phyloP scores from a whole-genome alignment of 257 asterid genomes.

The Salvia rosmarinus region DNA sequence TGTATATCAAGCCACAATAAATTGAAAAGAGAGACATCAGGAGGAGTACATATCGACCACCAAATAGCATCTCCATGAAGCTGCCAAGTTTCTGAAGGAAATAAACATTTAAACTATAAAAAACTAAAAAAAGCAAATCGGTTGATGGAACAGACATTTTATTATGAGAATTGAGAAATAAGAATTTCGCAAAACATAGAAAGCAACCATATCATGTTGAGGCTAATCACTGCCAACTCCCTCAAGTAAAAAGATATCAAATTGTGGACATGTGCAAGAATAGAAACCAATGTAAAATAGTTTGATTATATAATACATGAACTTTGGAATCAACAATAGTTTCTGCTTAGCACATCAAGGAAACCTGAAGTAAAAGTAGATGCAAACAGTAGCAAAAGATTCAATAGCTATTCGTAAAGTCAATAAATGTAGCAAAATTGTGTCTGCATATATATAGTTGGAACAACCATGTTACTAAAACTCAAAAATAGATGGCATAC shows the following conservation, averaged over 20 bases:
- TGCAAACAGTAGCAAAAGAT: neutral
- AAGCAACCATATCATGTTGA: neutral
- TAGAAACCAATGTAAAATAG: slow-evolving; percentile 18
- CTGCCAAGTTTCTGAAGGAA: slow-evolving; percentile 90
- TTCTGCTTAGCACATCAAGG: neutral
- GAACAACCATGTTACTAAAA: neutral
- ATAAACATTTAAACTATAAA: slow-evolving; percentile 22
- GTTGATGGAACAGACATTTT: neutral
- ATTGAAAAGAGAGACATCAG: slow-evolving; percentile 93
- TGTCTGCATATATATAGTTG: slow-evolving; percentile 17
- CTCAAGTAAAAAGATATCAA: no score
- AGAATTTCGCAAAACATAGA: neutral
- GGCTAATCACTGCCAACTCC: slow-evolving; percentile 12
- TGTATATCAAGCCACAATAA: slow-evolving; percentile 96
- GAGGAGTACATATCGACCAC: slow-evolving; percentile 93
- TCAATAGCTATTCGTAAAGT: slow-evolving; percentile 1
- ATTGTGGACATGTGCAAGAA: neutral
- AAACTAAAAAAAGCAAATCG: neutral
- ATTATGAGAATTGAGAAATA: slow-evolving; percentile 6
- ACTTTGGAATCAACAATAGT: slow-evolving; percentile 28
- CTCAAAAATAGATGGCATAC: slow-evolving; percentile 45
- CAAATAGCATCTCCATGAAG: slow-evolving; percentile 99
- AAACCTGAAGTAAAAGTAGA: neutral
- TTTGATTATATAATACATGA: slow-evolving; percentile 21
- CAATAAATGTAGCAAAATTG: slow-evolving; percentile 2